Evolutionary conservation across 495 filamentous ascomycete genomes (phyloP).

Genomic region (Penicillium egyptiacum): DNA sequence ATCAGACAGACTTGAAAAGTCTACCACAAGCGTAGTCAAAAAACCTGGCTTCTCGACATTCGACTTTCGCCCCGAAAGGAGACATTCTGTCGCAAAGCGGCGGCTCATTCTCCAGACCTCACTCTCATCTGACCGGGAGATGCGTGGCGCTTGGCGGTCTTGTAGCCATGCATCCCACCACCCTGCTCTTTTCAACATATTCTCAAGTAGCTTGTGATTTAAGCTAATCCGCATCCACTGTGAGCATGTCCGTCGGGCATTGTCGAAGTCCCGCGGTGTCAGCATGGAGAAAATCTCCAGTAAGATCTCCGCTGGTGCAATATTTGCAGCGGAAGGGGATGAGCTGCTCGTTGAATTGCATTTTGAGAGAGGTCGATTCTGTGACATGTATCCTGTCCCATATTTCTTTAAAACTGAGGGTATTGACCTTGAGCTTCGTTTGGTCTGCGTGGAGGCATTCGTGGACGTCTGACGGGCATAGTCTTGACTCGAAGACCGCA

Average conservation of each 20-base stretch:
- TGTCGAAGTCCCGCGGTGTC: constrained; percentile 61
- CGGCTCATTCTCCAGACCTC: constrained; percentile 59
- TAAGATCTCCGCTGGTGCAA: constrained; percentile 61
- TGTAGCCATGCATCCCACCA: constrained; percentile 53
- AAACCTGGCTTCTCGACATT: constrained; percentile 51
- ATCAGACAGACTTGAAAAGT: constrained; percentile 35
- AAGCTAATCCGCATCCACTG: constrained; percentile 66
- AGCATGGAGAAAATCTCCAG: constrained; percentile 58
- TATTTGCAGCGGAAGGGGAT: constrained; percentile 33
- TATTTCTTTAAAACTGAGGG: neutral
- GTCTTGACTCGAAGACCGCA: constrained; percentile 11
- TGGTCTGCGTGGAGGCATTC: neutral
- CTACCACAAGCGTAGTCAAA: constrained; percentile 31
- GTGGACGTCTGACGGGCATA: constrained; percentile 5
- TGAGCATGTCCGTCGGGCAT: constrained; percentile 63
- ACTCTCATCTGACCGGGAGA: constrained; percentile 32
- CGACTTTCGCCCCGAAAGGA: constrained; percentile 50
- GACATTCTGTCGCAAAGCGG: constrained; percentile 60
- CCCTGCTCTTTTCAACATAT: constrained; percentile 58
- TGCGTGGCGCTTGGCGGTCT: constrained; percentile 32
- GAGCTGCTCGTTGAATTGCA: neutral
- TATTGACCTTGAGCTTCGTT: neutral
- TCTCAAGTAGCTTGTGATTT: constrained; percentile 49
- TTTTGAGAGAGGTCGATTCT: neutral
- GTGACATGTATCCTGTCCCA: neutral